A percentile compares a stretch with the other conserved stretches of the same genome.
These are phyloP conservation scores for Thalia dealbata DNA, from an alignment of 176 grass and related monocot genomes.

Conservation along the genomic window DNA sequence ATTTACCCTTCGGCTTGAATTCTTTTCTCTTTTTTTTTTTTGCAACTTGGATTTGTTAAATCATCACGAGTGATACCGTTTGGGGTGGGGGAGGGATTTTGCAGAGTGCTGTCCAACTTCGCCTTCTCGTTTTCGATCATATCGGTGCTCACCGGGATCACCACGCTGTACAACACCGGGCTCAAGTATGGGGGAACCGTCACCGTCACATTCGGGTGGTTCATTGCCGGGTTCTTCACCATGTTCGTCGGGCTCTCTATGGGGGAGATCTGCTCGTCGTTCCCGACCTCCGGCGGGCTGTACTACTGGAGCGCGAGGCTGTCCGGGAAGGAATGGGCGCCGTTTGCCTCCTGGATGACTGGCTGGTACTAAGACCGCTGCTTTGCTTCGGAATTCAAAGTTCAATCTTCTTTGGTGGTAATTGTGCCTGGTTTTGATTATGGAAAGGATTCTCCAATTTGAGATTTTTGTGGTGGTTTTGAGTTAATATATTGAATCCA, in stretches of 20 bases:
- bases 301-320: conserved; percentile 95
- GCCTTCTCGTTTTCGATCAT: conserved; percentile 97
- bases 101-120: conserved; percentile 73
- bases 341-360: neutral
- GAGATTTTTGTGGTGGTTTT: too few relatives aligned
- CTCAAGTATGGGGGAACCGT: conserved; percentile 61
- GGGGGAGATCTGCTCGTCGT: conserved; percentile 97
- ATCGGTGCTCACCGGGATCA: conserved; percentile 82
- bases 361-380: neutral
- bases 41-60: neutral
- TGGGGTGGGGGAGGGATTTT: neutral
- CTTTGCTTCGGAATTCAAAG: neutral
- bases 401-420: too few relatives aligned
- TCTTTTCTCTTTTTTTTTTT: neutral
- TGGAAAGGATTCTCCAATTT: too few relatives aligned
- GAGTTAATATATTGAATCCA: neutral
- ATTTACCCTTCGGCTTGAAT: neutral
- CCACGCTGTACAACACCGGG: conserved; percentile 77
- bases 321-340: conserved; percentile 51
- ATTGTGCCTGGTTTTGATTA: too few relatives aligned
- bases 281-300: conserved; percentile 73
- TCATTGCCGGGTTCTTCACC: conserved; percentile 69
- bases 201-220: conserved; percentile 81
- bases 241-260: conserved; percentile 66
- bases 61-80: neutral